phyloP scores from a whole-genome alignment of 768 basidiomycete species.

The Termitomyces sp. region DNA sequence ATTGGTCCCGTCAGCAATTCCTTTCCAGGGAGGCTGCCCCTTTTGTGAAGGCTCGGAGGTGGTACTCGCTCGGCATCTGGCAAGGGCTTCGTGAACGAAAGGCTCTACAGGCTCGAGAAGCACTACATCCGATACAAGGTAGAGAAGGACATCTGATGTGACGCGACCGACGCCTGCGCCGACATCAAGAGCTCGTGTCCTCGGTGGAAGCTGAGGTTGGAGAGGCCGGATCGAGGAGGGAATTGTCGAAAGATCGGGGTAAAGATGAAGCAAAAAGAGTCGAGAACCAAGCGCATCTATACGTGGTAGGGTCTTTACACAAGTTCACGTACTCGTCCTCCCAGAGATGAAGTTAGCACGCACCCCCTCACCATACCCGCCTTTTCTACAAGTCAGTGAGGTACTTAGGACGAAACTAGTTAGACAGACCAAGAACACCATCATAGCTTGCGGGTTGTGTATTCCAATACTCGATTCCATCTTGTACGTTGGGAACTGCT shows the following conservation, averaged over 20 bases:
- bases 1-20: slow-evolving; percentile 54
- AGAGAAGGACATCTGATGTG: slow-evolving; percentile 83
- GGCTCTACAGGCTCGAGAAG: slow-evolving; percentile 82
- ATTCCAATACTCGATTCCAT: slow-evolving; percentile 86
- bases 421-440: slow-evolving; percentile 71
- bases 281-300: slow-evolving; percentile 89
- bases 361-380: slow-evolving; percentile 49
- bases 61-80: slow-evolving; percentile 28
- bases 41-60: slow-evolving; percentile 15
- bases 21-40: slow-evolving; percentile 49
- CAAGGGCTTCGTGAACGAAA: slow-evolving; percentile 72
- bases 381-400: slow-evolving; percentile 10
- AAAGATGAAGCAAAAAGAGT: slow-evolving; percentile 75
- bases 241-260: slow-evolving; percentile 75
- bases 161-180: slow-evolving; percentile 95
- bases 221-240: slow-evolving; percentile 64
- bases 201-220: slow-evolving; percentile 17
- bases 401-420: slow-evolving; percentile 7
- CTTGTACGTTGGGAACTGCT: slow-evolving; percentile 51
- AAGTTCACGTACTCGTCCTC: slow-evolving; percentile 15
- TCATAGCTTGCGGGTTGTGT: slow-evolving; percentile 75
- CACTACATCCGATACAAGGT: slow-evolving; percentile 81
- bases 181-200: slow-evolving; percentile 80
- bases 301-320: slow-evolving; percentile 71
- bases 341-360: slow-evolving; percentile 5